phyloP scores from a whole-genome alignment of 305 asterid genomes.

The Fraxinus albicans region DNA sequence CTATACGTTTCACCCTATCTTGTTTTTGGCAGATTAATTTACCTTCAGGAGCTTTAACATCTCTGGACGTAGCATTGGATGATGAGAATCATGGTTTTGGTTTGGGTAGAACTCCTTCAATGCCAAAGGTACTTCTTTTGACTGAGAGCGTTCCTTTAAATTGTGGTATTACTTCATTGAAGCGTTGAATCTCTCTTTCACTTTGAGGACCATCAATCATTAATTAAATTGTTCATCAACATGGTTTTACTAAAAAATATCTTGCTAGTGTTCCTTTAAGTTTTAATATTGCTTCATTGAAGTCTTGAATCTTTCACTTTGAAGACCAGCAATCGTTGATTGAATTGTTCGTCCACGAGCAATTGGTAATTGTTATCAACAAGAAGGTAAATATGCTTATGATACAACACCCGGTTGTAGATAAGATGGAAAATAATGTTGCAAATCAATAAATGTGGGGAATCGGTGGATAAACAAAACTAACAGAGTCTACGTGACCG shows the following conservation, averaged over 20 bases:
- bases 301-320: constrained; percentile 5
- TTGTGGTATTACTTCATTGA: constrained; percentile 15
- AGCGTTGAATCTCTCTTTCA: not conserved
- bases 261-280: not conserved
- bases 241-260: not conserved
- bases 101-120: constrained; percentile 58
- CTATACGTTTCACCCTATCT: constrained; percentile 8
- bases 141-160: not conserved
- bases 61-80: constrained; percentile 47
- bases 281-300: constrained; percentile 13
- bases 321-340: not conserved
- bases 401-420: not conserved
- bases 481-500: not conserved
- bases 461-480: not conserved
- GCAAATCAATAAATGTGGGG: not conserved
- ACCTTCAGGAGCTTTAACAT: constrained; percentile 60
- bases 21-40: constrained; percentile 63
- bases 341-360: not conserved
- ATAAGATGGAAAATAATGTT: not conserved
- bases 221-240: not conserved
- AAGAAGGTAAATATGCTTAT: not conserved
- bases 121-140: constrained; percentile 59
- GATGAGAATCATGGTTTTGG: constrained; percentile 48
- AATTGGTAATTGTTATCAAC: not conserved
- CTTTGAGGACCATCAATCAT: not conserved